phyloP scores from a whole-genome alignment of 1,284 basidiomycete genomes.

The Sphaerobolus stellatus region DNA sequence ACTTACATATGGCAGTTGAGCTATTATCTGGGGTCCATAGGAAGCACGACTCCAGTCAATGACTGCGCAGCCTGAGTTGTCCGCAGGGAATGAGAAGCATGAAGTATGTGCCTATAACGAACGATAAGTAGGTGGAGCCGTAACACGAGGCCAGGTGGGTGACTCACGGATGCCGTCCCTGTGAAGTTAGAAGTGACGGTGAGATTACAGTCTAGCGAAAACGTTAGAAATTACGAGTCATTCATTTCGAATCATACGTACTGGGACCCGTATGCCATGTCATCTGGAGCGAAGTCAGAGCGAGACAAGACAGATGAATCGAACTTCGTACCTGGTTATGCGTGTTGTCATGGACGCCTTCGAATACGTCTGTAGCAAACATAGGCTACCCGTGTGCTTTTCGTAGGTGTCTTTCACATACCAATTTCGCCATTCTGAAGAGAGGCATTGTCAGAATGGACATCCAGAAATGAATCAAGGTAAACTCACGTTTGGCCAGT shows the following conservation, averaged over 20 bases:
- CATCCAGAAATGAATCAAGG: neutral
- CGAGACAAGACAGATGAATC: neutral
- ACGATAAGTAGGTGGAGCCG: neutral
- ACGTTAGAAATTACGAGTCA: neutral
- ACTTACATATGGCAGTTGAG: no score
- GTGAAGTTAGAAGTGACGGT: conserved; percentile 51
- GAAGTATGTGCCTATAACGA: neutral
- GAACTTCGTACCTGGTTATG: conserved; percentile 59
- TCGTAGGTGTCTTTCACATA: neutral
- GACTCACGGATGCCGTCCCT: conserved; percentile 51
- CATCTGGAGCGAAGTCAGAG: conserved; percentile 1
- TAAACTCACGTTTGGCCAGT: conserved; percentile 53
- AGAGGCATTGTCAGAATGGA: conserved; percentile 11
- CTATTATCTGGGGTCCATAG: conserved; percentile 72
- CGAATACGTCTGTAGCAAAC: conserved; percentile 60
- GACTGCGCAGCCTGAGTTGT: conserved; percentile 68
- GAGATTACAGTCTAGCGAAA: conserved; percentile 43
- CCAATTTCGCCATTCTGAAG: conserved; percentile 64
- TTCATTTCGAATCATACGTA: conserved; percentile 24
- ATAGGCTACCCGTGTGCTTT: neutral
- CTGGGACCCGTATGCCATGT: conserved; percentile 68
- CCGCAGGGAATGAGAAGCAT: conserved; percentile 10
- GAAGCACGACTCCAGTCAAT: conserved; percentile 69
- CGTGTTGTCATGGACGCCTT: conserved; percentile 73
- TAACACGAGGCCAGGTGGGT: neutral